A percentile compares a stretch with the other conserved stretches of the same genome.
phyloP scores from a whole-genome alignment of 1,284 basidiomycete genomes.

The Apiotrichum laibachii region DNA sequence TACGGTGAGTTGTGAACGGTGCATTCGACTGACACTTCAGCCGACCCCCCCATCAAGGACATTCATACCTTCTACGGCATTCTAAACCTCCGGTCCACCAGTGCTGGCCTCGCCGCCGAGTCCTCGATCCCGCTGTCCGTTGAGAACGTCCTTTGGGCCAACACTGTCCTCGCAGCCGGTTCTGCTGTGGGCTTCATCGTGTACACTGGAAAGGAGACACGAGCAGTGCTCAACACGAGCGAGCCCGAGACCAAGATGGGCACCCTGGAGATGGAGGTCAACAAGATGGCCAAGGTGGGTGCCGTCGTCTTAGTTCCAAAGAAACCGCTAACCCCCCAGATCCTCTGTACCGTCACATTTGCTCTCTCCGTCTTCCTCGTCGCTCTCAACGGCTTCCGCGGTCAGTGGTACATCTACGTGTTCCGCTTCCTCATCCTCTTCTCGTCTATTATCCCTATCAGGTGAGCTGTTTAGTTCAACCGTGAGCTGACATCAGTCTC shows the following conservation, averaged over 20 bases:
- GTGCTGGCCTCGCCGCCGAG: conserved; percentile 57
- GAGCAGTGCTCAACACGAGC: conserved; percentile 99
- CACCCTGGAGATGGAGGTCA: conserved; percentile 89
- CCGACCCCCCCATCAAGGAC: conserved; percentile 93
- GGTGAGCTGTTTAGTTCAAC: conserved; percentile 57
- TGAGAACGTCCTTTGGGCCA: conserved; percentile 95
- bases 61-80: conserved; percentile 95
- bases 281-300: conserved; percentile 84
- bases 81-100: conserved; percentile 66
- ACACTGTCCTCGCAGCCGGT: conserved; percentile 94
- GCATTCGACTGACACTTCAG: conserved; percentile 51
- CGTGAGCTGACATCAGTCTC: conserved; percentile 58
- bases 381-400: conserved; percentile 92
- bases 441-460: conserved; percentile 98
- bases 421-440: conserved; percentile 97
- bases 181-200: conserved; percentile 88
- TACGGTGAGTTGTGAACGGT: conserved; percentile 63
- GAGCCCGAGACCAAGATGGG: conserved; percentile 95
- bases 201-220: conserved; percentile 91
- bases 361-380: conserved; percentile 86
- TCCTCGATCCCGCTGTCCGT: conserved; percentile 77
- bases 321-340: conserved; percentile 56
- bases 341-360: conserved; percentile 91
- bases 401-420: conserved; percentile 93
- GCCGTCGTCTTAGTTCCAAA: neutral